A percentile compares a stretch with the other conserved stretches of the same genome.
Conservation (phyloP, 768 basidiomycete genomes). For the Psilocybe cyanescens region DNA sequence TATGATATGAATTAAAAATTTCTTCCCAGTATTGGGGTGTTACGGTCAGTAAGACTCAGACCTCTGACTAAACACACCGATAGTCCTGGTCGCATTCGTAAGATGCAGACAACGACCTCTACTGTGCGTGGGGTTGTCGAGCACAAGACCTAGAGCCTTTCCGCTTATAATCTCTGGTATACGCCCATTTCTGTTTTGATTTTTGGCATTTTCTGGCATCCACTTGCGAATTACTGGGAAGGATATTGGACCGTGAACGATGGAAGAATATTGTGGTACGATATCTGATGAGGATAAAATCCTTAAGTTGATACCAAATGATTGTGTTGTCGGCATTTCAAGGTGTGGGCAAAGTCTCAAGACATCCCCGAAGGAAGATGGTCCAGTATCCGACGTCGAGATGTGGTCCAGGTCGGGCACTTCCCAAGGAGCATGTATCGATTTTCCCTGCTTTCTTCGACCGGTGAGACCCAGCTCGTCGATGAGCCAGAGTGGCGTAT, state of each 20-base stretch:
- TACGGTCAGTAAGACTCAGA: background rate
- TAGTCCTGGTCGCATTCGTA: background rate
- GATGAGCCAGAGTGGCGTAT: conserved; percentile 22
- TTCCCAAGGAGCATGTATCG: conserved; percentile 11
- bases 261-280: background rate
- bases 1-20: background rate
- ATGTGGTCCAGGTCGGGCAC: conserved; percentile 18
- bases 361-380: conserved; percentile 2
- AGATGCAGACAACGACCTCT: background rate
- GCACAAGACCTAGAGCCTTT: conserved; percentile 14
- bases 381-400: conserved; percentile 4
- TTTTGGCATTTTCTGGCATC: background rate
- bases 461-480: conserved; percentile 16
- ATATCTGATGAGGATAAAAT: conserved; percentile 9
- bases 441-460: background rate
- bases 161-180: background rate
- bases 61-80: conserved; percentile 3
- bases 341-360: conserved; percentile 14
- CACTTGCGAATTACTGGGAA: background rate
- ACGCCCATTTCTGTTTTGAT: background rate
- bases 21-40: background rate
- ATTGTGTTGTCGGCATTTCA: conserved; percentile 8
- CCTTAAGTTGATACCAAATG: conserved; percentile 1
- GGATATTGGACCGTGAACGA: conserved; percentile 16
- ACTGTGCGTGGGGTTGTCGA: background rate